These are phyloP conservation scores for Coniochaeta sp. DNA, from an alignment of 2,329 filamentous ascomycete genomes.

Conservation along the genomic window DNA sequence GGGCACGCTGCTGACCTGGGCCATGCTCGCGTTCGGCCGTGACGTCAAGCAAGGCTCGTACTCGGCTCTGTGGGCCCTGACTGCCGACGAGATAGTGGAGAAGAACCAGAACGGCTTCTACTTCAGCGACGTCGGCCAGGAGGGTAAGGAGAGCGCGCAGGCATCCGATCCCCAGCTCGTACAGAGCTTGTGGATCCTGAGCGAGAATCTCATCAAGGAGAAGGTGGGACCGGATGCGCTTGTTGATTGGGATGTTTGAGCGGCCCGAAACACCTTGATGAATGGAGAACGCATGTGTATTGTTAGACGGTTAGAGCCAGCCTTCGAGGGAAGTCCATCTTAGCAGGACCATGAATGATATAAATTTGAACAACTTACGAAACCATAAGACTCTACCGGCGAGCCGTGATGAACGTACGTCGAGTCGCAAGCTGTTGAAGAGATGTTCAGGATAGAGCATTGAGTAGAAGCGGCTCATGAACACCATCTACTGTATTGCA, in stretches of 20 bases:
- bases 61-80: slow-evolving; percentile 34
- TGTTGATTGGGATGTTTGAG: slow-evolving; percentile 20
- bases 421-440: too few relatives aligned
- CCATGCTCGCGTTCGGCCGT: slow-evolving; percentile 25
- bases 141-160: slow-evolving; percentile 29
- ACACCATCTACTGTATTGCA: too few relatives aligned
- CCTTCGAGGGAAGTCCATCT: too few relatives aligned
- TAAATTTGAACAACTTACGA: too few relatives aligned
- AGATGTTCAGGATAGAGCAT: too few relatives aligned
- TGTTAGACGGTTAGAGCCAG: too few relatives aligned
- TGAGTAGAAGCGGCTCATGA: too few relatives aligned
- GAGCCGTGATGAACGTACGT: too few relatives aligned
- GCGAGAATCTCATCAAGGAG: slow-evolving; percentile 28
- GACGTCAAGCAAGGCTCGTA: slow-evolving; percentile 34
- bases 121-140: slow-evolving; percentile 29
- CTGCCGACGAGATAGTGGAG: slow-evolving; percentile 31
- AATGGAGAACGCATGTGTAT: too few relatives aligned
- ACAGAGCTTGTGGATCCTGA: slow-evolving; percentile 30
- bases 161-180: slow-evolving; percentile 31
- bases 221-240: slow-evolving; percentile 32
- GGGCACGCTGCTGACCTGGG: slow-evolving; percentile 27
- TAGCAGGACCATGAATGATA: too few relatives aligned
- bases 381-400: too few relatives aligned
- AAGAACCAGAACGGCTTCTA: slow-evolving; percentile 35
- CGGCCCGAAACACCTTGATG: too few relatives aligned